Evolutionary conservation across 1,139 yeast genomes (phyloP), one percentile per base, ranked within the genome.

Genomic region (Blastobotrys raffinosifermentans): DNA sequence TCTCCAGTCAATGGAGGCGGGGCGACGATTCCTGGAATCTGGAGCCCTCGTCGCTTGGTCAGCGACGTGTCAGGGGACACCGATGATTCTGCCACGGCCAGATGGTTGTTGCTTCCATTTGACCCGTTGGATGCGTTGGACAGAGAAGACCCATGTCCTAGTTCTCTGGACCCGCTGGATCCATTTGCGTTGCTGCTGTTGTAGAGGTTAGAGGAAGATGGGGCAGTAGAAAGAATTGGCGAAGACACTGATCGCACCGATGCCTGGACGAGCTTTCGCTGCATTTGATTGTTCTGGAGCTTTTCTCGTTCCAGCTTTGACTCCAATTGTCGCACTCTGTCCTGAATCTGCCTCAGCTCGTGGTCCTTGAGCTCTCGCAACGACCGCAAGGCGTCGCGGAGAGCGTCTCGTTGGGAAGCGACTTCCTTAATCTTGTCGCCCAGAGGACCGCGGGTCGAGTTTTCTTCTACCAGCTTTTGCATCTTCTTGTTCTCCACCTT

Each of bases 341-440:
- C 59, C 1, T 49, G 45, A 17, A 55, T 40, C 31, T 55, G 53
- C n/a, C 54, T 40, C 34, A 60, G 55, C 36, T 62, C 66, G 21
- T 61, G 61, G 40, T 61, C 66, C 35, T 61, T 61, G 26, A 64
- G 55, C 38, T 61, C 64, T 9, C 64, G 49, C 35, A 62, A 44
- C 1, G 66, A 55, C 14, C 66, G 50, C 26, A 62, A 43, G 1
- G 67, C 63, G 29, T 64, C 67, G 44, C 56, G 68, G 58, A 52
- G 67, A 45, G 57, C 77, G 61, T 40, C 63, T 49, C 58, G 68
- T 53, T 43, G 80, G 59, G 54, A 51, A 36, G 61, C 66, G 23
- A 61, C 56, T 1, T 55, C 50, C 39, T 51, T 52, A 42, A 62
- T 50, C 40, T 62, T 61, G 26, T 57, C 61, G 9, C 60, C 58